phyloP scores from a whole-genome alignment of 1,284 basidiomycete species.

The Moniliophthora roreri region DNA sequence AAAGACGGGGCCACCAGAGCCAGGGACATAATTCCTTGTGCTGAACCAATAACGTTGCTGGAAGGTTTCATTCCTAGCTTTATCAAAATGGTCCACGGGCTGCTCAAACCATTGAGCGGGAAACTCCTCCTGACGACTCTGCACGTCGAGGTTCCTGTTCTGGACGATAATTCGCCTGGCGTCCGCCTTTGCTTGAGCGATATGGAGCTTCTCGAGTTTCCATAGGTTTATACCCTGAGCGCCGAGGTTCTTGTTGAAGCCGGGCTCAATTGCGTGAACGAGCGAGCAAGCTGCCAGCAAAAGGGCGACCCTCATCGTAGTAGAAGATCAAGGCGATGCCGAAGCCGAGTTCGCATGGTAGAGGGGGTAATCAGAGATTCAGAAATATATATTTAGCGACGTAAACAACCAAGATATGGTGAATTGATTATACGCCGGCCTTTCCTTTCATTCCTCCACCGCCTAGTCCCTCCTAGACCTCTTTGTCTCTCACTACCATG shows the following conservation, averaged over 20 bases:
- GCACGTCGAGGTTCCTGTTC: slow-evolving; percentile 18
- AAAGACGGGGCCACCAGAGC: slow-evolving; percentile 74
- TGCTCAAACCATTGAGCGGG: slow-evolving; percentile 74
- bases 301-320: slow-evolving; percentile 3
- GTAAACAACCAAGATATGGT: too few relatives aligned
- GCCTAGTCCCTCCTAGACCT: background rate
- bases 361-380: too few relatives aligned
- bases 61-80: slow-evolving; percentile 52
- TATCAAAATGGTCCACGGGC: slow-evolving; percentile 78
- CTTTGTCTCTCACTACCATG: slow-evolving; percentile 29
- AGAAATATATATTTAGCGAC: too few relatives aligned
- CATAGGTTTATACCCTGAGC: slow-evolving; percentile 48
- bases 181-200: slow-evolving; percentile 9
- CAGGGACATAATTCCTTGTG: slow-evolving; percentile 76
- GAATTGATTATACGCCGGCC: background rate
- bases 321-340: background rate
- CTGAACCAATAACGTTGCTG: slow-evolving; percentile 88
- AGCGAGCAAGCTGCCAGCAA: background rate
- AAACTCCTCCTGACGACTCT: slow-evolving; percentile 37
- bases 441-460: background rate
- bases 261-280: slow-evolving; percentile 4
- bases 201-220: slow-evolving; percentile 33
- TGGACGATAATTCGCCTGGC: slow-evolving; percentile 25
- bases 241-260: slow-evolving; percentile 28
- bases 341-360: too few relatives aligned